These are phyloP conservation scores for Aegilops bicornis DNA, from an alignment of 176 grass and related monocot genomes.

Conservation along the genomic window DNA sequence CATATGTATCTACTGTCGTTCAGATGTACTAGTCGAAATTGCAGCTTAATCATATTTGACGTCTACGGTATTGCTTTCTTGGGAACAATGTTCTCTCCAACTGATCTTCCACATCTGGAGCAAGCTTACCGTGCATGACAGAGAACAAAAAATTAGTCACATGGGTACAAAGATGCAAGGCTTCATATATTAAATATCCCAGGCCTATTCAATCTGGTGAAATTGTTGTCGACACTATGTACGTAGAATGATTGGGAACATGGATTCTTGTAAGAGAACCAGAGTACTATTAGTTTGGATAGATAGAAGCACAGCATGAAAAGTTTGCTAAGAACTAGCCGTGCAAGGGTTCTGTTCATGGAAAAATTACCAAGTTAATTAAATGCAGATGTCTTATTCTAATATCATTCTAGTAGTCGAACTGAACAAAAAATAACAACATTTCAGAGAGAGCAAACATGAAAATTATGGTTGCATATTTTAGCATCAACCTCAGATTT, in stretches of 20 bases:
- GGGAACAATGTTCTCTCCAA: conserved; percentile 42
- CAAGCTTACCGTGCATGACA: conserved; percentile 53
- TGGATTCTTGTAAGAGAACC: no score
- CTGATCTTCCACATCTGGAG: conserved; percentile 58
- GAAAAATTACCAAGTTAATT: neutral
- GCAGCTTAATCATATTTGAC: conserved; percentile 40
- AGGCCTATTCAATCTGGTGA: neutral
- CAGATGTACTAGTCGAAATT: conserved; percentile 39
- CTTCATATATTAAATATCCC: neutral
- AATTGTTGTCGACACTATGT: neutral
- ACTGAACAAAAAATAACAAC: no score
- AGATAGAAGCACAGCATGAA: neutral
- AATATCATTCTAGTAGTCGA: no score
- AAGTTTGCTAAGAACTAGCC: neutral
- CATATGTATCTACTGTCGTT: conserved; percentile 22
- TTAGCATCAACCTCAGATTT: no score
- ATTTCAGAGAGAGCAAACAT: no score
- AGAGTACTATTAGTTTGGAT: neutral
- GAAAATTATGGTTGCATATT: no score
- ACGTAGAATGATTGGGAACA: neutral
- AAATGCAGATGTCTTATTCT: neutral
- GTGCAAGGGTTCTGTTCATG: neutral
- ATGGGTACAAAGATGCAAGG: neutral
- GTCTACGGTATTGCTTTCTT: conserved; percentile 19
- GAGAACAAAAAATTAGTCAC: neutral